Evolutionary conservation across 768 basidiomycete genomes (phyloP), one percentile per base, ranked within the genome.

Genomic region (Leucocoprinus sp.): DNA sequence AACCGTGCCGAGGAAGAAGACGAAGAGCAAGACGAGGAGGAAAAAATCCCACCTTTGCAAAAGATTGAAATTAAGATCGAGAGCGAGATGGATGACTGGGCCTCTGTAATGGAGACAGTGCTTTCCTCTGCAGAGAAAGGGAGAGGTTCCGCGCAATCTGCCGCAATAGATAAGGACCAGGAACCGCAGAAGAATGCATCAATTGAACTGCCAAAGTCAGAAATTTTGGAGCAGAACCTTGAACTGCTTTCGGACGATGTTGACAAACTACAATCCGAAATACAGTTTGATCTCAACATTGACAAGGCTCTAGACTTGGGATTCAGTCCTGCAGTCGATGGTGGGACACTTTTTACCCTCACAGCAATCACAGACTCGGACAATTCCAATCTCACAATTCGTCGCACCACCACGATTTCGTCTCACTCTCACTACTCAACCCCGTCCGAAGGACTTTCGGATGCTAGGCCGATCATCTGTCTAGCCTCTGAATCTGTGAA

Each of bases 21-120:
- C 26, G 26, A 48, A 2, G 52, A 42, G 1, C 43, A 49, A 22
- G 42, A 42, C 3, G 29, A 45, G 22, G 41, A 45, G 22, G 35
- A 23, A 4, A 19, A 34, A 4, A 55, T 58, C 37, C 57, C 60
- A 31, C 51, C 64, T n/a, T 58, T 61, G 19, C 54, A 58, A 40
- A 50, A 64, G 12, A 62, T 64, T 0, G 64, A 66, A 0, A 55
- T 67, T 18, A 53, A 63, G 42, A 50, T 66, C 26, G 60, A 60
- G 1, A 40, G 60, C 2, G 64, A 66, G 23, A 57, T 59, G 1
- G 65, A 62, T 2, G 68, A 71, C 26, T 72, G 70, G 70, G 64
- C 63, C 4, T 63, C 64, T 2, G 61, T 70, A 27, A 68, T 66
- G 61, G 61, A 65, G 46, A 64, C 63, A 2, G 65, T 68, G 5